Evolutionary conservation across 805 yeast species (phyloP).

Genomic region (Ogataea methanolica): DNA sequence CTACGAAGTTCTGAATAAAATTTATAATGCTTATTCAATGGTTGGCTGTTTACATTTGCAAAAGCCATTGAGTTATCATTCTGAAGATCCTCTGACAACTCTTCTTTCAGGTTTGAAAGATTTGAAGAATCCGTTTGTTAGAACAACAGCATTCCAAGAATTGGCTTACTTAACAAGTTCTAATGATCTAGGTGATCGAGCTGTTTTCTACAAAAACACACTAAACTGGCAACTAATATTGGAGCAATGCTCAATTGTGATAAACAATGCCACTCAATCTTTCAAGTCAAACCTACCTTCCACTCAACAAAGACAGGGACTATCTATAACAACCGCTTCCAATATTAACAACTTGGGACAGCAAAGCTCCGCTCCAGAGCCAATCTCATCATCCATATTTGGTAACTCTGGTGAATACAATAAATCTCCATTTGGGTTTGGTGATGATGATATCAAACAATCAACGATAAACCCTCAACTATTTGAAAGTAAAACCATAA

Average conservation of each 20-base stretch:
- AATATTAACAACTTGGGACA: background rate
- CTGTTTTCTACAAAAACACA: slow-evolving; percentile 46
- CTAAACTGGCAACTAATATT: slow-evolving; percentile 52
- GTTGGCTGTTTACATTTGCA: slow-evolving; percentile 70
- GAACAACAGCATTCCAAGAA: slow-evolving; percentile 72
- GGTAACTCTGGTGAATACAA: slow-evolving; percentile 22
- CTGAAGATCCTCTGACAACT: slow-evolving; percentile 60
- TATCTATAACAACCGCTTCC: background rate
- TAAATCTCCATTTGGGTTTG: slow-evolving; percentile 13
- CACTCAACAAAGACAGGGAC: background rate
- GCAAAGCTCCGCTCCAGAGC: background rate
- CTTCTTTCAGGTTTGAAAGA: slow-evolving; percentile 60
- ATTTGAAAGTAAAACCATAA: background rate
- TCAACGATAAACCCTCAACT: background rate
- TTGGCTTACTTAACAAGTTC: slow-evolving; percentile 59
- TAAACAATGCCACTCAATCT: slow-evolving; percentile 34
- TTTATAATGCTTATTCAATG: slow-evolving; percentile 61
- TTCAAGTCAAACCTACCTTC: slow-evolving; percentile 20
- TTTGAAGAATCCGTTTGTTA: slow-evolving; percentile 39
- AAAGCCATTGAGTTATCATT: slow-evolving; percentile 53
- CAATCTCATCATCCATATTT: slow-evolving; percentile 12
- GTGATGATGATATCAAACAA: slow-evolving; percentile 3
- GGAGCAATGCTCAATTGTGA: slow-evolving; percentile 54
- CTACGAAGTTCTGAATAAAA: slow-evolving; percentile 55
- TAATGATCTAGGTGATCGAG: slow-evolving; percentile 42